Percentiles rank a stretch among this genome's conserved stretches.
Evolutionary conservation across 1,139 yeast genomes (phyloP).

Genomic region (Pneumocystis canis): DNA sequence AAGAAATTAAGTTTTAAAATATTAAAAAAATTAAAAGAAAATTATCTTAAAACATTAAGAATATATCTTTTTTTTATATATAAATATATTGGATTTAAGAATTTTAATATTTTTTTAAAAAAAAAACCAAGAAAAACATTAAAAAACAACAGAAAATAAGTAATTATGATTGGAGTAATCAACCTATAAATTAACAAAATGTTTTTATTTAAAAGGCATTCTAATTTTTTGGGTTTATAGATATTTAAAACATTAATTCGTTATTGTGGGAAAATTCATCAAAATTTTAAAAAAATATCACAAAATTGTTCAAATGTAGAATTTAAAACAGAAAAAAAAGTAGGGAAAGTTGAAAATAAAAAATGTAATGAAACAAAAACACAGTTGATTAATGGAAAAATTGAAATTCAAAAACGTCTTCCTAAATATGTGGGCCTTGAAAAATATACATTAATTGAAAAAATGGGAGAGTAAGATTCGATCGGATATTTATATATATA

Average conservation of each 20-base stretch:
- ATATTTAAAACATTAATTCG: background rate
- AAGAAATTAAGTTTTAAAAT: background rate
- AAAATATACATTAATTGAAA: constrained; percentile 32
- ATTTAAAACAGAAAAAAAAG: constrained; percentile 2
- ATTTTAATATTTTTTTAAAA: background rate
- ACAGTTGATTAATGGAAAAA: background rate
- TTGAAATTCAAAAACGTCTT: constrained; percentile 17
- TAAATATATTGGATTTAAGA: background rate
- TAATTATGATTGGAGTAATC: background rate
- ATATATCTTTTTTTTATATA: background rate
- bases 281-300: background rate
- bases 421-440: constrained; percentile 36
- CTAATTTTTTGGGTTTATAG: background rate
- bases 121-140: background rate
- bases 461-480: constrained; percentile 29
- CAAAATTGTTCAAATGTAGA: background rate
- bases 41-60: background rate
- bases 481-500: background rate
- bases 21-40: background rate
- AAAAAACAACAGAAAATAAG: background rate
- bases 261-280: background rate
- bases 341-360: background rate
- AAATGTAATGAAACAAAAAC: background rate
- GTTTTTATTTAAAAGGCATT: background rate
- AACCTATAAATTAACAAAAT: background rate